Percentiles rank a stretch among this genome's conserved stretches.
Conservation (phyloP, 2,329 filamentous ascomycete species). For the Kalaharituber pfeilii region DNA sequence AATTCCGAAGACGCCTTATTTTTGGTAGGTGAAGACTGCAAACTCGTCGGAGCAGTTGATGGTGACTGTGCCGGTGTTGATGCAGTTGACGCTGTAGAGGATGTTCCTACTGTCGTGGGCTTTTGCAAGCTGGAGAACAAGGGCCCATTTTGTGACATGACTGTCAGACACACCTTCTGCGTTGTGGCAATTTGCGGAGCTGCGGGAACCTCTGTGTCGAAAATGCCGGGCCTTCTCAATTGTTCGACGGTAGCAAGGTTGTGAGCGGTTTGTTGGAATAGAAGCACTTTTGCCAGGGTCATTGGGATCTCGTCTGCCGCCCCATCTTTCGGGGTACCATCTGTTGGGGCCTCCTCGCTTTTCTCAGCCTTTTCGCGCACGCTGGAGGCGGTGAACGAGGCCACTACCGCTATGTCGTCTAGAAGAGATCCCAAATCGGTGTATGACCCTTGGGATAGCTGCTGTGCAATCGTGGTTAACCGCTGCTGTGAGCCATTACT, state of each 20-base stretch:
- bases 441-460: conserved; percentile 9
- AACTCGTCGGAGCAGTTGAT: conserved; percentile 2
- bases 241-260: conserved; percentile 13
- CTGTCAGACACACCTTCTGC: conserved; percentile 16
- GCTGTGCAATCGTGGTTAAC: conserved; percentile 11
- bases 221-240: conserved; percentile 9
- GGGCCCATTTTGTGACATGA: conserved; percentile 16
- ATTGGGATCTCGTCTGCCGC: conserved; percentile 6
- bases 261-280: conserved; percentile 13
- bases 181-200: neutral
- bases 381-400: conserved; percentile 5
- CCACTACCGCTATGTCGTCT: conserved; percentile 12
- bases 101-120: conserved; percentile 2
- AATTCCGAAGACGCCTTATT: conserved; percentile 3
- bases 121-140: conserved; percentile 18
- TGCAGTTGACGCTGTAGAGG: conserved; percentile 8
- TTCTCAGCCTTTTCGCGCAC: neutral
- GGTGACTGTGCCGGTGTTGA: conserved; percentile 13
- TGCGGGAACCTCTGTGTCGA: conserved; percentile 5
- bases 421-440: conserved; percentile 10
- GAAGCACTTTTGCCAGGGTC: conserved; percentile 9
- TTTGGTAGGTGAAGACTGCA: neutral
- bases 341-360: conserved; percentile 1
- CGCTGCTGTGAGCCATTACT: conserved; percentile 4
- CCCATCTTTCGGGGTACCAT: conserved; percentile 4